Conservation (phyloP, 2,329 filamentous ascomycete genomes). For the Beauveria sp. region DNA sequence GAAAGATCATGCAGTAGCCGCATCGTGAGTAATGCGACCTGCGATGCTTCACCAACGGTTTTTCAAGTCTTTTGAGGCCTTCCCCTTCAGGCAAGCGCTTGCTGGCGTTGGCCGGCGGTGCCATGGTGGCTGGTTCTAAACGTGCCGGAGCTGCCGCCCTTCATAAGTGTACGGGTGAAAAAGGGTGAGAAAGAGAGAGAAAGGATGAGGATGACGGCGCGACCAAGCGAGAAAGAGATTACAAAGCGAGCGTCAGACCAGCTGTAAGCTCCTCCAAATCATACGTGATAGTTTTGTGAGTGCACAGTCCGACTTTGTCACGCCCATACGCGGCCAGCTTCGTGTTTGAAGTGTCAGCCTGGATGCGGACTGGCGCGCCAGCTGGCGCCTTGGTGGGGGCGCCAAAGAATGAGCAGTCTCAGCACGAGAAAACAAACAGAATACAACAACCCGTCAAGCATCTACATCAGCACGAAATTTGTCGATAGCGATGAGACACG, state of each 20-base stretch:
- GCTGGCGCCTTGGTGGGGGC: conserved; percentile 2
- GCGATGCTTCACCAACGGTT: not conserved
- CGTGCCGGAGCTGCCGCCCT: not conserved
- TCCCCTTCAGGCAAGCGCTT: not conserved
- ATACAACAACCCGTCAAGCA: not conserved
- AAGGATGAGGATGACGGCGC: not conserved
- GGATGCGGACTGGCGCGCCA: not conserved
- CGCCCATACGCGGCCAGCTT: not conserved
- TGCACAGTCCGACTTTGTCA: not conserved
- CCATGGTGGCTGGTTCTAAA: not conserved
- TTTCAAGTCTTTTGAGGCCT: not conserved
- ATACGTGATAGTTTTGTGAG: not conserved
- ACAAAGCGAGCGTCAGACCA: not conserved
- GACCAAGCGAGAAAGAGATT: not conserved
- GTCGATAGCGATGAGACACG: not conserved
- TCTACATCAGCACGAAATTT: not conserved
- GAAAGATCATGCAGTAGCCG: not conserved
- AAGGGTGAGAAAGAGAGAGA: not conserved
- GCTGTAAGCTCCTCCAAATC: not conserved
- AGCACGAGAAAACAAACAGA: not conserved
- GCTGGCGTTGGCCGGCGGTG: not conserved
- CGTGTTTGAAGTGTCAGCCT: not conserved
- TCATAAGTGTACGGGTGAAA: not conserved
- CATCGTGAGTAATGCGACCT: conserved; percentile 1
- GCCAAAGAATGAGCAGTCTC: not conserved